Base-by-base conservation (phyloP, 176 grass and related monocot genomes). In the Cenchrus purpureus region DNA sequence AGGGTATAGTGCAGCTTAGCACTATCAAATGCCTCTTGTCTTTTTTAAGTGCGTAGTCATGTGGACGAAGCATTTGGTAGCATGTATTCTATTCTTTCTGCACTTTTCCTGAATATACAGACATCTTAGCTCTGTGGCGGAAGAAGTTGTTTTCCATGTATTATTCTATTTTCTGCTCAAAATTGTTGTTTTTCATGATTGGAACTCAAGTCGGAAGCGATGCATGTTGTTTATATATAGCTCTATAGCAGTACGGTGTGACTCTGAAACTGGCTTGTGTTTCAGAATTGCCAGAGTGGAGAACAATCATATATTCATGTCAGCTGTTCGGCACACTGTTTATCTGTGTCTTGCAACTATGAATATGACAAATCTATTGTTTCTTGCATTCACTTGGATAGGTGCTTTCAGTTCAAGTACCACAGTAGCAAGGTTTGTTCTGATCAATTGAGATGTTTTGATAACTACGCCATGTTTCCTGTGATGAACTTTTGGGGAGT, bases 371-470 rank as follows among this genome's bases (percentile, higher is more conserved):
- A 91, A 77, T 88, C 90, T 82, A 54, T 82, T 86, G 66, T 91
- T 88, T 91, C 90, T 79, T 88, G 82, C 73, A 91, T 91, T 91
- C 58, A 74, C 45, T 67, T 91, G 90, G 86, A 85, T 82, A 91
- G 53, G 50, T 88, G 56, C 86, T 79, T 91, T 74, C 83, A 88
- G 43, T 86, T 86, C 65, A 91, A 91, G 82, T 88, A 82, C 74
- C 58, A 86, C 31, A 70, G 58, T 88, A 86, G 78, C 88, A 91
- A 91, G 90, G 90, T 91, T 67, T 88, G 65, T 77, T 68, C 71
- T 82, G 16, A 85, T 85, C 60, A 79, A 79, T 73, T 60, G 42
- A 87, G 20, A 74, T 90, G 60, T 58, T 79, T 34, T 82, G 46
- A 53, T 74, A 65, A 45, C 51, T 60, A 78, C 17, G 20, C 11